Evolutionary conservation across 352 stramenopile species (phyloP), one percentile per base, ranked within the genome.

Genomic region (Hyaloperonospora arabidopsidis): DNA sequence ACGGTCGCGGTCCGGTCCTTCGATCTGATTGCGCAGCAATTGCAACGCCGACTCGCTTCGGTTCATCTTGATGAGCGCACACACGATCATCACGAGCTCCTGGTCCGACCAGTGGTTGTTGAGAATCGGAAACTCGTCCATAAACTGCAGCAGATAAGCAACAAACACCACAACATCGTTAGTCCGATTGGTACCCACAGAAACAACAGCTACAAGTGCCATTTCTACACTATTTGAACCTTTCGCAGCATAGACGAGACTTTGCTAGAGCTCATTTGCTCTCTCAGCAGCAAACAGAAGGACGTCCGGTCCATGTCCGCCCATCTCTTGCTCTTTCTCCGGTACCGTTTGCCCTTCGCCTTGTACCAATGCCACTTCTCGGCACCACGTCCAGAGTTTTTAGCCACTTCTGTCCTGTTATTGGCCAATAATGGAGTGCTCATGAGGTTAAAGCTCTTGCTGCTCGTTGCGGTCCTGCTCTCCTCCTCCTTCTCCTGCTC

Each of bases 61-160:
- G 57, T 86, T 87, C 70, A 83, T 78, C 54, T 84, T 84, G 51
- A 89, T 86, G 15, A 91, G 68, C 41, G 76, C 70, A 45, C 74
- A 71, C 4, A 79, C 71, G 51, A 91, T 82, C 61, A 87, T 72
- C 48, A 91, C 81, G 45, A 89, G 74, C 57, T 89, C 78, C 54
- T 88, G 72, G 52, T 85, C 66, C 6, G 55, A 77, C 78, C 81
- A 91, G 12, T 67, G 56, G 45, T 57, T 81, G 51, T 86, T 65
- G 29, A 77, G 38, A 54, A 88, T 83, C 40, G 72, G 76, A 47
- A 72, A 86, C 49, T 87, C 72, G 52, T 81, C 70, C 63, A 88
- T 78, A 59, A 80, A 87, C 65, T 79, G 45, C 41, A 57, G 44
- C 41, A 57, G 5, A 13, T 12, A 49, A 6, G 15, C 8, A 44